Percentiles rank a stretch among this genome's conserved stretches.
phyloP scores from a whole-genome alignment of 805 yeast genomes.

The Teunomyces funiuensis region DNA sequence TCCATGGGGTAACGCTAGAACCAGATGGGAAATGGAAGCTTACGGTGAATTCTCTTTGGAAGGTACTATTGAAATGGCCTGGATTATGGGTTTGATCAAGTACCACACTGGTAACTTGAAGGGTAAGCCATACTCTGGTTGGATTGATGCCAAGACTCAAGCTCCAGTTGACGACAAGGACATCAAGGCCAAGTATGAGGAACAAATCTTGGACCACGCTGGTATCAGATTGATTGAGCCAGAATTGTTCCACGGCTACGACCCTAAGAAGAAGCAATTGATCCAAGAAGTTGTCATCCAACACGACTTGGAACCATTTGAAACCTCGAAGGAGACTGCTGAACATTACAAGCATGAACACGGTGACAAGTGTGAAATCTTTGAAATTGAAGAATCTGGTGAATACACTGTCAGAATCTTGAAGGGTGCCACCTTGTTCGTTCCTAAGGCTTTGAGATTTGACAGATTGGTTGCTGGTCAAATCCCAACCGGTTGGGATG shows the following conservation, averaged over 20 bases:
- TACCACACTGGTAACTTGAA: conserved; percentile 89
- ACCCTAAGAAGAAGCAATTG: conserved; percentile 89
- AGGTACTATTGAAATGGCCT: conserved; percentile 98
- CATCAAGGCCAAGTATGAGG: conserved; percentile 88
- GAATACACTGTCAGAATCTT: conserved; percentile 87
- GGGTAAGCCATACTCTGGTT: conserved; percentile 91
- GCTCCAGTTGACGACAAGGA: conserved; percentile 94
- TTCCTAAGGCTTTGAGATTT: conserved; percentile 83
- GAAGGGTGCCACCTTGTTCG: conserved; percentile 86
- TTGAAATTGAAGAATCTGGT: conserved; percentile 84
- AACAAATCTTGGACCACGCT: conserved; percentile 82
- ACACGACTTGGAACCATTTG: conserved; percentile 95
- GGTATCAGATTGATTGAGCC: conserved; percentile 98
- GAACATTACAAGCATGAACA: conserved; percentile 91
- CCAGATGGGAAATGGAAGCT: conserved; percentile 99
- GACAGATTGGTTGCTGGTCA: conserved; percentile 88
- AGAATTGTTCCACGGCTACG: conserved; percentile 89
- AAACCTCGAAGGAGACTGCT: conserved; percentile 92
- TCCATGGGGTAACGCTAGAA: conserved; percentile 99
- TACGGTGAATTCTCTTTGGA: conserved; percentile 91
- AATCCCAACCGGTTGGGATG: conserved; percentile 98
- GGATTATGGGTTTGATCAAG: conserved; percentile 98
- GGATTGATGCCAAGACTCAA: conserved; percentile 94
- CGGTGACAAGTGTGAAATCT: conserved; percentile 89
- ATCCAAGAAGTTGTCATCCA: conserved; percentile 95